A percentile compares a stretch with the other conserved stretches of the same genome.
Conservation (phyloP, 306 rosid species). For the Vachellia pachyceras region DNA sequence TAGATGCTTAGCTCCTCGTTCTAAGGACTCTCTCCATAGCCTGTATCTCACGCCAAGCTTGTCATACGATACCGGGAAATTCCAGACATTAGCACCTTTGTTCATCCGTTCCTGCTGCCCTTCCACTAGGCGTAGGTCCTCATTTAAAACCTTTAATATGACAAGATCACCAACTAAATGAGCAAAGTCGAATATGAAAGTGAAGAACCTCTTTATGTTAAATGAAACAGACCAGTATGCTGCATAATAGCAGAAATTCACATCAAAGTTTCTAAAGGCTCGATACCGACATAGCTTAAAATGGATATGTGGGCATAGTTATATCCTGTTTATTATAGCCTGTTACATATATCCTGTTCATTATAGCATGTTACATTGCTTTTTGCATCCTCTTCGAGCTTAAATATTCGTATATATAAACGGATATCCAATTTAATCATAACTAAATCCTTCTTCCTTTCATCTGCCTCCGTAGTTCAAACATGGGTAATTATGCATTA, state of each 20-base stretch:
- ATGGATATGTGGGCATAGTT: neutral
- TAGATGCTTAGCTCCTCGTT: conserved; percentile 57
- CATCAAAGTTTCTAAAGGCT: neutral
- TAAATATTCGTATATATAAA: neutral
- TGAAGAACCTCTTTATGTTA: neutral
- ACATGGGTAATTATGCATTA: conserved; percentile 9
- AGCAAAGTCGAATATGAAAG: conserved; percentile 6
- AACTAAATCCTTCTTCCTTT: neutral
- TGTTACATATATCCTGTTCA: too few species aligned
- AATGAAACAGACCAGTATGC: too few species aligned
- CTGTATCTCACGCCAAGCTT: conserved; percentile 78
- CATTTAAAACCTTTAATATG: conserved; percentile 66
- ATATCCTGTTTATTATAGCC: neutral
- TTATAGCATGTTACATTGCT: neutral
- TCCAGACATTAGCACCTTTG: conserved; percentile 71
- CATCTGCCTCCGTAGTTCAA: neutral
- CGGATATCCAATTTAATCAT: neutral
- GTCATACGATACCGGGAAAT: conserved; percentile 72
- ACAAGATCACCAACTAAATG: neutral
- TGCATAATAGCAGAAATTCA: neutral
- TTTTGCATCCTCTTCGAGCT: conserved; percentile 3
- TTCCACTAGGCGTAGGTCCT: conserved; percentile 69
- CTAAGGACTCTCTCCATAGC: conserved; percentile 75
- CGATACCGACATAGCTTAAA: neutral
- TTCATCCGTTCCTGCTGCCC: conserved; percentile 82